A percentile compares a stretch with the other conserved stretches of the same genome.
These are phyloP conservation scores for Cyclotella distinguenda DNA, from an alignment of 108 stramenopile genomes.

Conservation along the genomic window DNA sequence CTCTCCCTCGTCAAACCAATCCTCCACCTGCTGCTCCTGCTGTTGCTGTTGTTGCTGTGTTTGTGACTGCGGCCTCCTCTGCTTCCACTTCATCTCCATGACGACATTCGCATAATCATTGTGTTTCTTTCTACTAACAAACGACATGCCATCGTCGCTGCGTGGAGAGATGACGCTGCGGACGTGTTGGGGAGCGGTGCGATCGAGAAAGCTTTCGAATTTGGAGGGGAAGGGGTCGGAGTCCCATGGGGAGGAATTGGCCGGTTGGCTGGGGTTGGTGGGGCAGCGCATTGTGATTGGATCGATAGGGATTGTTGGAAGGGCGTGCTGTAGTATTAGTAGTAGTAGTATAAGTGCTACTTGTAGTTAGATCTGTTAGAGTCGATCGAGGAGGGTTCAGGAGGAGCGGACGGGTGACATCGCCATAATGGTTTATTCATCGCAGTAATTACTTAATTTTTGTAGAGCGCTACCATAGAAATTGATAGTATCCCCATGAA, in stretches of 20 bases:
- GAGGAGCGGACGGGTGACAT: not conserved
- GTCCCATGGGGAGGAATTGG: not conserved
- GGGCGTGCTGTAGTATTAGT: too few relatives aligned
- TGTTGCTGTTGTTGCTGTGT: not conserved
- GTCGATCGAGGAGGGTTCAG: not conserved
- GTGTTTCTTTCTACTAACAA: constrained; percentile 35
- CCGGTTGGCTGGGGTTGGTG: too few relatives aligned
- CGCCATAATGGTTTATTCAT: not conserved
- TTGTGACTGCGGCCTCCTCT: not conserved
- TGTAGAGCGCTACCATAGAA: too few relatives aligned
- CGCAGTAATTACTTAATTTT: too few relatives aligned
- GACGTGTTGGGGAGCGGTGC: not conserved
- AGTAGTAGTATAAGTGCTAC: too few relatives aligned
- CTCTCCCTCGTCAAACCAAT: not conserved
- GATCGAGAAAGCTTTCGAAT: constrained; percentile 33
- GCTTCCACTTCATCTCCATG: constrained; percentile 40
- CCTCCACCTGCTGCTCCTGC: not conserved
- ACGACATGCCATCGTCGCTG: constrained; percentile 40
- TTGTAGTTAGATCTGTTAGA: not conserved
- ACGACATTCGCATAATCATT: constrained; percentile 45
- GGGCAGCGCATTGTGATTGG: too few relatives aligned
- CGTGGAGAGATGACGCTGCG: constrained; percentile 15
- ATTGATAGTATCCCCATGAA: too few relatives aligned
- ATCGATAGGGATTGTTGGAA: too few relatives aligned
- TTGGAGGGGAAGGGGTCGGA: constrained; percentile 3